Conservation (phyloP, 306 rosid species). For the Crotalaria pallida region DNA sequence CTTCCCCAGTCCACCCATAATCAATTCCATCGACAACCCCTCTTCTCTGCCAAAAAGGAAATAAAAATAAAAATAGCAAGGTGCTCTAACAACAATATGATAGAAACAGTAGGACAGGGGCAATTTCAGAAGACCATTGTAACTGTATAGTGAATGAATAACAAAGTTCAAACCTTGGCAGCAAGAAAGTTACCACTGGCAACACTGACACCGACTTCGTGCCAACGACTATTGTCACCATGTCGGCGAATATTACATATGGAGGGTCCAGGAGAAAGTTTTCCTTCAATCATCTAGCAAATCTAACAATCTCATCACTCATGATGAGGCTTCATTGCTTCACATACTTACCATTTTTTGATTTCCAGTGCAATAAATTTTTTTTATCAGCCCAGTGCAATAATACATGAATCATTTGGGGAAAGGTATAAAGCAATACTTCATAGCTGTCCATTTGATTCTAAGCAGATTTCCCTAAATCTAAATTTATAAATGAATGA, state of each 20-base stretch:
- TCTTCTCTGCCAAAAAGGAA: constrained; percentile 67
- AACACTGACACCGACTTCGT: constrained; percentile 91
- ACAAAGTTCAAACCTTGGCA: constrained; percentile 66
- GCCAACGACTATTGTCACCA: constrained; percentile 90
- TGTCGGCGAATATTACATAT: constrained; percentile 89
- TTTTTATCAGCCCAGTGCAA: too few species aligned
- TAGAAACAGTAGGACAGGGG: constrained; percentile 6
- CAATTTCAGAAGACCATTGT: constrained; percentile 17
- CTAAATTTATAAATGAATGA: too few species aligned
- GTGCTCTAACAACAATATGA: neutral
- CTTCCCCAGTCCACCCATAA: constrained; percentile 97
- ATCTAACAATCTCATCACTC: neutral
- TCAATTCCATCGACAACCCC: constrained; percentile 90
- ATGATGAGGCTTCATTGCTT: neutral
- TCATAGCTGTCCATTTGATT: neutral
- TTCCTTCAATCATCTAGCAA: constrained; percentile 77
- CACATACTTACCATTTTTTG: neutral
- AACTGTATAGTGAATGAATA: neutral
- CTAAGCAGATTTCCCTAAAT: neutral
- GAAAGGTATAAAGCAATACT: neutral
- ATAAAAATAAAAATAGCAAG: constrained; percentile 12
- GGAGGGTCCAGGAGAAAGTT: constrained; percentile 97
- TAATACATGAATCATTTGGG: neutral
- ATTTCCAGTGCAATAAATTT: neutral
- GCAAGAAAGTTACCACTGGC: constrained; percentile 97